Base-by-base conservation (phyloP, 1,284 basidiomycete species). In the Heterobasidion occidentale region DNA sequence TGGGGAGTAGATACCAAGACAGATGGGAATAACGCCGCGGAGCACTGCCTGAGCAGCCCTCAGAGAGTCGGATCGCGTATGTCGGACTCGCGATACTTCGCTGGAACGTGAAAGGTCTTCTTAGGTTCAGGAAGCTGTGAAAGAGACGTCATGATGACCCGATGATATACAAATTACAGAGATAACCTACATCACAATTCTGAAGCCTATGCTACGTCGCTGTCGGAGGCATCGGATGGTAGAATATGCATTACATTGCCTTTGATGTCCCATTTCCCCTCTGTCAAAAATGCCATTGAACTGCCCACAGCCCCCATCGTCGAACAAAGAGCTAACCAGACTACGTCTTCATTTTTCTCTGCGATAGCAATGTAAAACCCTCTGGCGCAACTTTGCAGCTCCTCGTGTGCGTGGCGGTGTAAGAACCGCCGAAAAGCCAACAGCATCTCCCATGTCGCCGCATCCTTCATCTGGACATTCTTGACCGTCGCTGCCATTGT, bases 401-500 rank as follows among this genome's bases (percentile, higher is more conserved):
- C 91, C 54, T 80, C 79, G 60, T 95, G 85, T 3, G 78, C 80
- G 52, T 79, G 69, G 6, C 63, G 64, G 57, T 85, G 80, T 58
- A 96, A 69, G 66, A 95, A 94, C 38, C 88, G 78, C 53, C 92
- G 75, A 63, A 90, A 90, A 2, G 76, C 69, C 17, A 92, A 59
- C 19, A 87, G 75, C 51, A 93, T 81, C 59, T 93, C 85, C 94
- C 94, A 97, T 27, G 84, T 68, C 14, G 84, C 77, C 1, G 72
- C 64, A 57, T 94, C 90, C 59, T 83, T 81, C 42, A 84, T 77
- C 57, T 86, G 83, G 3, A 93, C 87, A 11, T 79, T 78, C 51
- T 71, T 72, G 9, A 81, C 76, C 2, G 88, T 80, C 7, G 82
- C 81, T 0, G 76, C 78, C 77, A 93, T 86, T 0, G 90, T 89